These are phyloP conservation scores for Botrytis elliptica DNA, from an alignment of 2,329 filamentous ascomycete genomes.

Conservation along the genomic window DNA sequence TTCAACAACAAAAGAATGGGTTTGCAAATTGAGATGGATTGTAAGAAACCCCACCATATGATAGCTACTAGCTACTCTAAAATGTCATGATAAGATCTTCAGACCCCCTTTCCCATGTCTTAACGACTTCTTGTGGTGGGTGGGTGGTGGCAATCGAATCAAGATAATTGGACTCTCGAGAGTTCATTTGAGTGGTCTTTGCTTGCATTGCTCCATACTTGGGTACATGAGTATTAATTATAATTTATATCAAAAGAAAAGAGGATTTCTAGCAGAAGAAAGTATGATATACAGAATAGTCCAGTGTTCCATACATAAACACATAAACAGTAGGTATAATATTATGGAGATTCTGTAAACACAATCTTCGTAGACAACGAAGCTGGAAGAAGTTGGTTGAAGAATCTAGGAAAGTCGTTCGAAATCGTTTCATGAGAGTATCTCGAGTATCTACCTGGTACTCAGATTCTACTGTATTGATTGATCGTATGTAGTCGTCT, in stretches of 20 bases:
- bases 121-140: neutral
- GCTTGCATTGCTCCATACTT: neutral
- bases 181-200: neutral
- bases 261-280: neutral
- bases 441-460: too few relatives aligned
- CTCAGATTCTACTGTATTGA: too few relatives aligned
- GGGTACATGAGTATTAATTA: neutral
- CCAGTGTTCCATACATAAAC: too few relatives aligned
- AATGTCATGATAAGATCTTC: conserved; percentile 18
- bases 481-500: too few relatives aligned
- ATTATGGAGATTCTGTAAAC: too few relatives aligned
- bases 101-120: conserved; percentile 1
- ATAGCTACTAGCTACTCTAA: too few relatives aligned
- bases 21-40: neutral
- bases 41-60: neutral
- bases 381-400: too few relatives aligned
- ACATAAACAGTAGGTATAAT: too few relatives aligned
- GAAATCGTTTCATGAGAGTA: too few relatives aligned
- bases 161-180: neutral
- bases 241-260: neutral
- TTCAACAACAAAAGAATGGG: conserved; percentile 1
- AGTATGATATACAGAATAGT: neutral
- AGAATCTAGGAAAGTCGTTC: too few relatives aligned
- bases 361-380: too few relatives aligned
- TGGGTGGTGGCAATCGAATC: neutral